Evolutionary conservation across 164 flowering plant species (phyloP), one percentile per base, ranked within the genome.

Genomic region (Kalanchoe fedtschenkoi): DNA sequence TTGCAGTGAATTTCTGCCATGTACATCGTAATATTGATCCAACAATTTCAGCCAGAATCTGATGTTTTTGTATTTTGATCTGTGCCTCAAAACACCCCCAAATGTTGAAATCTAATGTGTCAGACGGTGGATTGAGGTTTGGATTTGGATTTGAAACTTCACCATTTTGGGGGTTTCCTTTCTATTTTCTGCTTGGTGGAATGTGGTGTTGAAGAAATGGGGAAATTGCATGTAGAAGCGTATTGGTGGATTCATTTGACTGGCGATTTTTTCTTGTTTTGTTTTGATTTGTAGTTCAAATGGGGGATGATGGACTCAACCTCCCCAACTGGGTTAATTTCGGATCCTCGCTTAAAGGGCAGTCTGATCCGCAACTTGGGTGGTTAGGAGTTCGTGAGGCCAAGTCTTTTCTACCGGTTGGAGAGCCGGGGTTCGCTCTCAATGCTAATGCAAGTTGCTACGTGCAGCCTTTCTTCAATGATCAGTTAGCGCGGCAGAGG

Each of bases 321-420:
- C 64, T 84, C 68, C 83, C 83, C 24, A 83, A 82, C 68, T 89
- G 96, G 96, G 91, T 82, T n/a, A 82, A 80, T 60, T 85, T 82
- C 69, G 93, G 81, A 47, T 81, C 83, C 5, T 62, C 83, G 34
- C 61, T 72, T 38, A 84, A 81, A 35, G 81, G 83, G 32, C 76
- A 76, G 59, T 80, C 82, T 2, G 79, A 80, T 62, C 76, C 87
- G 61, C 89, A 89, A 77, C 87, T 89, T 63, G 82, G 83, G 89
- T 35, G 71, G 26, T 53, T 76, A 61, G 74, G 72, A 2, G 90
- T 84, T 29, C 83, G 78, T 5, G 87, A 82, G 51, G 73, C 76
- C 0, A 86, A 81, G 47, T 71, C 83, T 9, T 77, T 75, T 61
- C 35, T 78, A 32, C 71, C 89, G 0, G 81, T 78, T 1, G 81